These are phyloP conservation scores for Typha latifolia DNA, from an alignment of 176 grass and related monocot genomes.

Conservation along the genomic window DNA sequence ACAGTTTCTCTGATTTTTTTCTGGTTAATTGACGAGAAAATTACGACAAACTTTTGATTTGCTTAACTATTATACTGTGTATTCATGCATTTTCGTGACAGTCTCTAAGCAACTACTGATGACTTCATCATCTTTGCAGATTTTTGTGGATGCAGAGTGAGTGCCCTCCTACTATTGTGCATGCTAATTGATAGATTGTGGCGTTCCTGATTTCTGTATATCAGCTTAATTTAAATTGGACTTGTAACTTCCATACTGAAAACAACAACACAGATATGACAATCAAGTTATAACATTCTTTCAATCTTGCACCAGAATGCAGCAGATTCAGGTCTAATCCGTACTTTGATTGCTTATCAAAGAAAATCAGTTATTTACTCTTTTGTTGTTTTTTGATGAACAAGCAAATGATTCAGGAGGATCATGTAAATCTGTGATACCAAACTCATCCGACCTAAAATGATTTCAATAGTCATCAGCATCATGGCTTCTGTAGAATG, in stretches of 20 bases:
- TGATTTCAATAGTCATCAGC: neutral
- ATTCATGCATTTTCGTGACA: no score
- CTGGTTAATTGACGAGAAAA: neutral
- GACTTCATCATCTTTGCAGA: constrained; percentile 36
- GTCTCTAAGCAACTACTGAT: neutral
- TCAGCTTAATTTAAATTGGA: neutral
- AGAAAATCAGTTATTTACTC: neutral
- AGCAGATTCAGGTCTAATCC: neutral
- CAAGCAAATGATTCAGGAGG: neutral
- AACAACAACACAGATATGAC: neutral
- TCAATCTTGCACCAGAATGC: neutral
- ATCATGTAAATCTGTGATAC: neutral
- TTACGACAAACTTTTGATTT: no score
- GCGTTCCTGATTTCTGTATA: neutral
- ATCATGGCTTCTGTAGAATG: no score
- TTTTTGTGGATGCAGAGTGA: constrained; percentile 70
- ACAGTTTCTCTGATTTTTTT: neutral
- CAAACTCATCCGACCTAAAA: neutral
- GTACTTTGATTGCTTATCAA: neutral
- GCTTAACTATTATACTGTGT: no score
- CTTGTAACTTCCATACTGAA: neutral
- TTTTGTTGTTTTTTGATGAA: neutral
- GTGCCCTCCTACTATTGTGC: neutral
- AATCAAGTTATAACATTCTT: neutral
- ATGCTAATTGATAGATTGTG: neutral